Base-by-base conservation (phyloP, 2,329 filamentous ascomycete species). In the Nemania serpens region DNA sequence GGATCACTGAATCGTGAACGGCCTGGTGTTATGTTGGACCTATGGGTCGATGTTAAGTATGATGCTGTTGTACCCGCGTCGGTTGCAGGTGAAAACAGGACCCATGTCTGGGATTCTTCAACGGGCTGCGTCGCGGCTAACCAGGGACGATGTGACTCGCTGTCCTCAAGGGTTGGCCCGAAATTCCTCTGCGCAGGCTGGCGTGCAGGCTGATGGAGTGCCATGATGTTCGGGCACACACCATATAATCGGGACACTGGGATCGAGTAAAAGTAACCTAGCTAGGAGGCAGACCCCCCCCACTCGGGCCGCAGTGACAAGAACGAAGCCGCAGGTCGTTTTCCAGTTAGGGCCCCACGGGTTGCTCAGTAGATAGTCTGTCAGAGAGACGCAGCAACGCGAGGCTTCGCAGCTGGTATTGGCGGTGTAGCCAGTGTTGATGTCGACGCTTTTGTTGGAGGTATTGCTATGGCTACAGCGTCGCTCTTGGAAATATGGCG, bases 31-130 rank as follows among this genome's bases (percentile, higher is more conserved):
- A 85, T 67, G 79, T 93, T 73, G 76, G 87, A 79, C 78, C 84
- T 71, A 75, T 91, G 74, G 74, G 87, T 86, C 39, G 91, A 87
- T 46, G 88, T 91, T 54, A 88, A 83, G 63, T 89, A 88, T 5
- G 87, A 87, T 11, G 83, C 83, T 18, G 90, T 64, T 7, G 64
- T 84, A 48, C 77, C 77, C 36, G 81, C 79, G 61, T 82, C 84
- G 65, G 88, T 87, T 9, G 83, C 82, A 1, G 91, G 91, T 7
- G 93, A 91, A 80, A 99, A 99, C 66, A 99, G 86, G 56, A 98
- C 90, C 95, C 95, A 99, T 84, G 96, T 94, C 76, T 95, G 90
- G 12, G 91, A 89, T 66, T 93, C 89, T 63, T 91, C 87, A 61
- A 87, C 78, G 45, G 71, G 70, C 50, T 76, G 75, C 37, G 74